A percentile compares a stretch with the other conserved stretches of the same genome.
These are phyloP conservation scores for Otatea glauca DNA, from an alignment of 176 grass and related monocot genomes.

Conservation along the genomic window DNA sequence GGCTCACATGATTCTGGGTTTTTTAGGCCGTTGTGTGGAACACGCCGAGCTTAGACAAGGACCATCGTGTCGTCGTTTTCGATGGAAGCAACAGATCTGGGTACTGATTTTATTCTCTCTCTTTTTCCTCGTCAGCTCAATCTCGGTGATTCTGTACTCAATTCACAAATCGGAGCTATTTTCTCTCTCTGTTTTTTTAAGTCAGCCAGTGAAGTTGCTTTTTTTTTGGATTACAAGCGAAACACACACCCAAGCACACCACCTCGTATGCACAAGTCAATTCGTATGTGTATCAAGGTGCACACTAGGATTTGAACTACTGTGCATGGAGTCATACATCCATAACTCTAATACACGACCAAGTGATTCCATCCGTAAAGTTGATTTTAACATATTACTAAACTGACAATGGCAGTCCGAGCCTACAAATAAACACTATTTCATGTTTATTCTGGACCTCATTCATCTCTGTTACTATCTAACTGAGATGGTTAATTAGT, in stretches of 20 bases:
- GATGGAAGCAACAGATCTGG: neutral
- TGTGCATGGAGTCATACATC: too few species aligned
- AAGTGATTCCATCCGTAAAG: too few species aligned
- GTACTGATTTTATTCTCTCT: neutral
- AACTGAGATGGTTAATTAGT: neutral
- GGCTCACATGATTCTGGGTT: neutral
- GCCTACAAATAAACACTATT: too few species aligned
- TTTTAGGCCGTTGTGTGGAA: neutral
- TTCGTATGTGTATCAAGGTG: too few species aligned
- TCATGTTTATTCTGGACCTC: neutral
- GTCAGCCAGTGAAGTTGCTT: too few species aligned
- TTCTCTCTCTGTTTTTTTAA: neutral
- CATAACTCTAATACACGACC: too few species aligned
- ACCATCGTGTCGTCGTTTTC: neutral
- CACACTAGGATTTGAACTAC: too few species aligned
- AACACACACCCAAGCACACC: too few species aligned
- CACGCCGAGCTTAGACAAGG: neutral
- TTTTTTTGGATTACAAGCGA: too few species aligned
- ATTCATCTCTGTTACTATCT: neutral
- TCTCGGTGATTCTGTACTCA: neutral
- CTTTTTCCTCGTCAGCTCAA: neutral
- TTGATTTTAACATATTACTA: too few species aligned
- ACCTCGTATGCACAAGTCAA: too few species aligned
- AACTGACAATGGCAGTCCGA: too few species aligned
- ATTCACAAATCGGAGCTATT: neutral